These are phyloP conservation scores for Skeletonema menzelii DNA, from an alignment of 108 stramenopile species.

Conservation along the genomic window DNA sequence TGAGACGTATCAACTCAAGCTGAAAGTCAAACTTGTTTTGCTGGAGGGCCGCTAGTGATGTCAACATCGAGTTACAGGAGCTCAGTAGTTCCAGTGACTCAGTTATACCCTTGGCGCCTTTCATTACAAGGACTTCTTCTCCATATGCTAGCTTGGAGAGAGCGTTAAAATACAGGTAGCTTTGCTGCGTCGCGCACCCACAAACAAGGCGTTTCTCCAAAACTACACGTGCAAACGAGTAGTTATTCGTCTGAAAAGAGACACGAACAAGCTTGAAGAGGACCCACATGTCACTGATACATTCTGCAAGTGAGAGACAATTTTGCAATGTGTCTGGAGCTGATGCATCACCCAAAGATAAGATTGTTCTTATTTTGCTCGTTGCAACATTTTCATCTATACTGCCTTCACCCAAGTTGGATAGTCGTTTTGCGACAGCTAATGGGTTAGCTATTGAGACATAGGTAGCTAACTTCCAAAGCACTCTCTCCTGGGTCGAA, in stretches of 20 bases:
- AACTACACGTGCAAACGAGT: conserved; percentile 14
- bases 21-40: conserved; percentile 27
- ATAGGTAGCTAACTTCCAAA: conserved; percentile 10
- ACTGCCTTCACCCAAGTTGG: not conserved
- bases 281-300: conserved; percentile 5
- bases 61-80: conserved; percentile 11
- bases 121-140: conserved; percentile 18
- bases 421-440: not conserved
- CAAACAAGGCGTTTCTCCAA: conserved; percentile 8
- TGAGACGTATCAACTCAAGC: conserved; percentile 5
- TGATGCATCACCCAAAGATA: conserved; percentile 1
- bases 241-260: conserved; percentile 14
- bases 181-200: conserved; percentile 12
- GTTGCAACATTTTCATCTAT: not conserved
- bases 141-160: conserved; percentile 12
- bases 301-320: conserved; percentile 1
- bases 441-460: conserved; percentile 18
- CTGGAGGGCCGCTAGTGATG: conserved; percentile 9
- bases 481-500: not conserved
- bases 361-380: conserved; percentile 13
- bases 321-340: not conserved
- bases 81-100: conserved; percentile 4
- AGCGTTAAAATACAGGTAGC: conserved; percentile 18
- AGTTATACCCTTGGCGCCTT: conserved; percentile 14
- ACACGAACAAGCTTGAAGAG: conserved; percentile 28